phyloP scores from a whole-genome alignment of 2,329 filamentous ascomycete genomes.

The Paramyrothecium roridum region DNA sequence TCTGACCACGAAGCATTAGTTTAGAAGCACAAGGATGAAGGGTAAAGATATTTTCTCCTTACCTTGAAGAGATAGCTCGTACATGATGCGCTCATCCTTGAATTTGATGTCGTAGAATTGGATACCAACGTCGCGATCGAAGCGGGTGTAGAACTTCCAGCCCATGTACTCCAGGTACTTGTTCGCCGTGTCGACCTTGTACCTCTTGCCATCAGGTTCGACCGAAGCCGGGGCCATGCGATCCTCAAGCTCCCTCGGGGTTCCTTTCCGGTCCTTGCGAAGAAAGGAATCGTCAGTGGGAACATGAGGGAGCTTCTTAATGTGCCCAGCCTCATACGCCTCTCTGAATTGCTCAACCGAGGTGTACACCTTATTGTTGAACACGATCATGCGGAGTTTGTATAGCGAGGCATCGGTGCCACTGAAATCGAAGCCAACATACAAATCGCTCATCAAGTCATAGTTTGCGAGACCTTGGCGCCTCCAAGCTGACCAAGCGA shows the following conservation, averaged over 20 bases:
- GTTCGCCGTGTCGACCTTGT: conserved; percentile 12
- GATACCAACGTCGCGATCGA: conserved; percentile 8
- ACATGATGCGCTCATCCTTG: conserved; percentile 9
- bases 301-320: conserved; percentile 6
- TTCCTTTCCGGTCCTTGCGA: conserved; percentile 11
- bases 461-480: conserved; percentile 9
- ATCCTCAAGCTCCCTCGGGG: conserved; percentile 10
- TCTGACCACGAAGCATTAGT: neutral
- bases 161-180: conserved; percentile 14
- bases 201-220: conserved; percentile 12
- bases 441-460: conserved; percentile 11
- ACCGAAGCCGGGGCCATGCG: conserved; percentile 10
- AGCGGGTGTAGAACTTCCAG: conserved; percentile 12
- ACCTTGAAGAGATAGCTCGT: conserved; percentile 8
- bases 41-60: neutral
- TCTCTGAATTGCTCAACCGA: conserved; percentile 9
- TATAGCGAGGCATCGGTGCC: conserved; percentile 10
- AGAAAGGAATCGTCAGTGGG: conserved; percentile 10
- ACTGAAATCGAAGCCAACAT: conserved; percentile 11
- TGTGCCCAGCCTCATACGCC: conserved; percentile 9
- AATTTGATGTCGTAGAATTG: conserved; percentile 9
- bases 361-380: conserved; percentile 11
- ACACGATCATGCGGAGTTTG: conserved; percentile 12
- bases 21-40: neutral
- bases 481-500: conserved; percentile 13